phyloP scores from a whole-genome alignment of 75 land plant genomes.

The Cryptomeria japonica region DNA sequence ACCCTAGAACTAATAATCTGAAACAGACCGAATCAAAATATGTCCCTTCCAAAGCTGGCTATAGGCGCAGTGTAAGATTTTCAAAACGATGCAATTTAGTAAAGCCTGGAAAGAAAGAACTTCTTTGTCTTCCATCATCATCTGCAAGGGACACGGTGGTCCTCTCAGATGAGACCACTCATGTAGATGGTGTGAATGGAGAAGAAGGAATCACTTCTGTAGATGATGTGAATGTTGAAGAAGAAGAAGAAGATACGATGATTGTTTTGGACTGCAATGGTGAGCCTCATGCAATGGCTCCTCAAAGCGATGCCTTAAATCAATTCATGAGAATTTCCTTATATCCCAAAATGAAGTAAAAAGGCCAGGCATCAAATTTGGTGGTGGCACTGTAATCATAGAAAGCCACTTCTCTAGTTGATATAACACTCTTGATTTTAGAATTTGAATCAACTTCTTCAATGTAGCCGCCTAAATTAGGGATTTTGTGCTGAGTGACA shows the following conservation, averaged over 20 bases:
- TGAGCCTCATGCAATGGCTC: not conserved
- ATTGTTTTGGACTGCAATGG: not conserved
- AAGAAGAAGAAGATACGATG: not conserved
- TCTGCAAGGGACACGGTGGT: not conserved
- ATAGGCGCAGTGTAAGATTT: not conserved
- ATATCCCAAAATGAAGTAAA: not conserved
- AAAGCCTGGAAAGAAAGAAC: not conserved
- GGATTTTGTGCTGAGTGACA: not conserved
- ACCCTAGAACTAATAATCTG: not conserved
- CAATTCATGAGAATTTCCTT: not conserved
- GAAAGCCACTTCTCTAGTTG: not conserved
- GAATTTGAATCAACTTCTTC: not conserved
- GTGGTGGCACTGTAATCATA: not conserved
- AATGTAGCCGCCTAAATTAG: not conserved
- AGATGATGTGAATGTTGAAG: constrained; percentile 16
- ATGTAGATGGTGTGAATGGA: not conserved
- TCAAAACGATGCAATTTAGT: not conserved
- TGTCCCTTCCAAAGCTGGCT: not conserved
- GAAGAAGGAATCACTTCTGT: not conserved
- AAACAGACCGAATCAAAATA: not conserved
- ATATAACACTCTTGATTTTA: not conserved
- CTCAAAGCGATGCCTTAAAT: no score
- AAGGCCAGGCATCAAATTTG: not conserved
- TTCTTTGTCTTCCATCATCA: not conserved
- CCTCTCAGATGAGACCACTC: not conserved